A percentile compares a stretch with the other conserved stretches of the same genome.
Evolutionary conservation across 1,284 basidiomycete species (phyloP).

Genomic region (Naganishia sp.): DNA sequence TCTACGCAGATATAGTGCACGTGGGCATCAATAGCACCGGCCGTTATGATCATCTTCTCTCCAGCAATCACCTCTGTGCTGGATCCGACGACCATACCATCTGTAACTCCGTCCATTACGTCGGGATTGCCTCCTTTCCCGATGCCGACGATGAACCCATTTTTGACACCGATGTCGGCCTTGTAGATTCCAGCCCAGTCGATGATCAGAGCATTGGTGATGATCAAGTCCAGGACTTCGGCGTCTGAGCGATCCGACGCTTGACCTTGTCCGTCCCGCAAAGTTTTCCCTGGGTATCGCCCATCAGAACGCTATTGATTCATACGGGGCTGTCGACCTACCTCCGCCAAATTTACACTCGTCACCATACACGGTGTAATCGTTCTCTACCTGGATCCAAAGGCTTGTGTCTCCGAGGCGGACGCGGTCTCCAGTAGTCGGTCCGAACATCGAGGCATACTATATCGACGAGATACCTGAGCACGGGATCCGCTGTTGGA

Average conservation of each 20-base stretch:
- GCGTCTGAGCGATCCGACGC: conserved; percentile 69
- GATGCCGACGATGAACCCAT: conserved; percentile 80
- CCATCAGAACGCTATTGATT: neutral
- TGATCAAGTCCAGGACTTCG: conserved; percentile 82
- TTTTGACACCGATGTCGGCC: conserved; percentile 95
- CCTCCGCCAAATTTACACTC: conserved; percentile 98
- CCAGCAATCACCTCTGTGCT: conserved; percentile 90
- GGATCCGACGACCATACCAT: conserved; percentile 75
- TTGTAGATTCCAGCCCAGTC: conserved; percentile 97
- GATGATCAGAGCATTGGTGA: conserved; percentile 91
- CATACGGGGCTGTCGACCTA: conserved; percentile 42
- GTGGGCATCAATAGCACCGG: conserved; percentile 90
- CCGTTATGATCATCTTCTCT: conserved; percentile 89
- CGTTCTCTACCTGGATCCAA: conserved; percentile 91
- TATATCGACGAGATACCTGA: conserved; percentile 25
- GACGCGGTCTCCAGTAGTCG: conserved; percentile 86
- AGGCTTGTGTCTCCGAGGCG: conserved; percentile 84
- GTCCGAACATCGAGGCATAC: conserved; percentile 92
- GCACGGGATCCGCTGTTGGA: conserved; percentile 14
- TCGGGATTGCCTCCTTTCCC: conserved; percentile 98
- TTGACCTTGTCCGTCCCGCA: conserved; percentile 97
- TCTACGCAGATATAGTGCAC: conserved; percentile 93
- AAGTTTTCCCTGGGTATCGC: conserved; percentile 68
- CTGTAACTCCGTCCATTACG: conserved; percentile 79
- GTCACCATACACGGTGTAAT: conserved; percentile 71